Base-by-base conservation (phyloP, 371 early-diverging fungal genomes). In the Lichtheimia ornata region DNA sequence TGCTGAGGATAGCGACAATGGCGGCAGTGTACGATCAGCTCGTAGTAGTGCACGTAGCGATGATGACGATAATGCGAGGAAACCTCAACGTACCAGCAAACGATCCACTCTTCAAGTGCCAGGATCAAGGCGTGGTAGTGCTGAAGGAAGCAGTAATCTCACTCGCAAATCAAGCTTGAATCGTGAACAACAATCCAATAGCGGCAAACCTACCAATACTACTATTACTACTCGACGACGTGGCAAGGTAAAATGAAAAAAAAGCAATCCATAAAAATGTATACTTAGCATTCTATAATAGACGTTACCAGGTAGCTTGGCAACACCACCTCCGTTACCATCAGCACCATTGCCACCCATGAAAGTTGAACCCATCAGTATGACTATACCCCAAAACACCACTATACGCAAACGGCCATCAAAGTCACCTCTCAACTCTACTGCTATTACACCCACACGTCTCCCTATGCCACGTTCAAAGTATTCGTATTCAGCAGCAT, bases 241-340 rank as follows among this genome's bases (percentile, higher is more conserved):
- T 41, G 58, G 63, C 53, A 62, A 57, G 63, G 63, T 63, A 63
- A 35, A 11, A 35, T 28, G 11, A 35, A 35, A 35, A 2, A 4
- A 35, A 1, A 2, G 9, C 9, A 2, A 2, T 35, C 2, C 9
- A 9, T 35, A 1, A 11, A 35, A 35, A 11, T 35, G 35, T 35
- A 9, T 9, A 9, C 11, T 9, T 0, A 35, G 0, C 5, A 40
- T 41, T 1, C 30, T 6, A 15, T 61, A 81, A 15, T 61, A 81
- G 81, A 81, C 82, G 14, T 52, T 81, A 9, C 78, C 82, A 22
- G 82, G 82, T 24, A 76, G 63, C 56, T 57, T 78, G 18, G 72
- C 72, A 49, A 45, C 68, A 43, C 77, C 68, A 14, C 79, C 82
- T 13, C 58, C 72, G 18, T 53, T 71, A 20, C 69, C 66, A 49